Base-by-base conservation (phyloP, 2,329 filamentous ascomycete genomes). In the Paecilomyces variotii region DNA sequence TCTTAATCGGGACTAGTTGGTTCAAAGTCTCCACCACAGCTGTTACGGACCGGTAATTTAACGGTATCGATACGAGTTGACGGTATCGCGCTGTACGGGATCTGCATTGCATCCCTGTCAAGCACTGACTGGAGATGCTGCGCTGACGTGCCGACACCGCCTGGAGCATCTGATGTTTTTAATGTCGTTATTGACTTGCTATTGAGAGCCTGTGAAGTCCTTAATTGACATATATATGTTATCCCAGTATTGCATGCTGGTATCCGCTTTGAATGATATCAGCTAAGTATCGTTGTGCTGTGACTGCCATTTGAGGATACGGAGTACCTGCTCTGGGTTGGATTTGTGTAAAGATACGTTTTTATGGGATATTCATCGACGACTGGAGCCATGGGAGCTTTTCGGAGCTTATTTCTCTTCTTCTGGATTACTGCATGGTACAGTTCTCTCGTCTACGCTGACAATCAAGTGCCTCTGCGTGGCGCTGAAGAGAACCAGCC, bases 391-490 rank as follows among this genome's bases (percentile, higher is more conserved):
- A 45, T 45, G 39, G 5, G 39, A 9, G n/a, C 5, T 45, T 14
- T 45, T n/a, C 5, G 19, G 12, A n/a, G 9, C 14, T 19, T 45
- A n/a, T 45, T 45, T 45, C 5, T 24, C 7, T 14, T 45, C 19
- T 19, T 45, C 14, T 45, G n/a, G 39, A 19, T 24, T 26, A 10
- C 25, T 5, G 24, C 24, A 28, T 52, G 25, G 50, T 52, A 14
- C 9, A 55, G 65, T n/a, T 54, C 65, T 6, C 39, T 66, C 26
- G 59, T 59, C 39, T 61, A 64, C 57, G 67, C 67, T 24, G 54
- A 62, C 58, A 59, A 64, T 14, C 67, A 72, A 60, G 62, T 65
- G 35, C 69, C 64, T 24, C 57, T 73, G 39, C 55, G 35, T 2
- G 30, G 55, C 19, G 35, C 52, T 57, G 56, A 59, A 24, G 59